Percentiles rank a stretch among this genome's conserved stretches.
Evolutionary conservation across 495 filamentous ascomycete genomes (phyloP).

Genomic region (Xylaria acuta): DNA sequence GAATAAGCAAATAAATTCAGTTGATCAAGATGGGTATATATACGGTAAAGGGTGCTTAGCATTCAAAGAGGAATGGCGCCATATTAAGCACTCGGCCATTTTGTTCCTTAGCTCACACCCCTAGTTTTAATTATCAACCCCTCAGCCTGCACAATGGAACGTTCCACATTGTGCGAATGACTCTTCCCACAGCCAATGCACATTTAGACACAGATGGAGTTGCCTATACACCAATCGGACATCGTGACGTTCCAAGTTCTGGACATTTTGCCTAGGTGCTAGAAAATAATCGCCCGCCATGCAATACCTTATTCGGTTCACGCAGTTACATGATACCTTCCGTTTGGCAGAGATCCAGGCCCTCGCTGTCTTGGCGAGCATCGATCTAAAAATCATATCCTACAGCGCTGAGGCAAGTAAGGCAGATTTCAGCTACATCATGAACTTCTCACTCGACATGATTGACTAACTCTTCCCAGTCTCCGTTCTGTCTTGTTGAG

Average conservation of each 20-base stretch:
- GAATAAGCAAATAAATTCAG: not conserved
- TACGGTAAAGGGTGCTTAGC: not conserved
- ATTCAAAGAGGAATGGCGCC: slow-evolving; percentile 17
- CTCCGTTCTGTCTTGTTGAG: slow-evolving; percentile 82
- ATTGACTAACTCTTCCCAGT: slow-evolving; percentile 56
- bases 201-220: slow-evolving; percentile 13
- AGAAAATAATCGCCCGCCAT: slow-evolving; percentile 44
- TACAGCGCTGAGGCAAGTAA: slow-evolving; percentile 74
- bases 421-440: not conserved
- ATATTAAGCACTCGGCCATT: slow-evolving; percentile 29
- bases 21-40: not conserved
- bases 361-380: slow-evolving; percentile 69
- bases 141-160: slow-evolving; percentile 20
- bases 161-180: slow-evolving; percentile 18
- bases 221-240: not conserved
- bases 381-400: slow-evolving; percentile 71
- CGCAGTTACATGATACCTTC: slow-evolving; percentile 89
- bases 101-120: slow-evolving; percentile 30
- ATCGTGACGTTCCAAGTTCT: not conserved
- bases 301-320: slow-evolving; percentile 90
- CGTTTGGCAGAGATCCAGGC: slow-evolving; percentile 85
- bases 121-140: slow-evolving; percentile 8
- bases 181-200: slow-evolving; percentile 10
- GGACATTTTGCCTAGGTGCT: not conserved
- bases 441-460: not conserved